Evolutionary conservation across 73 alveolate species (phyloP).

Genomic region (Paraurostyla sp.): DNA sequence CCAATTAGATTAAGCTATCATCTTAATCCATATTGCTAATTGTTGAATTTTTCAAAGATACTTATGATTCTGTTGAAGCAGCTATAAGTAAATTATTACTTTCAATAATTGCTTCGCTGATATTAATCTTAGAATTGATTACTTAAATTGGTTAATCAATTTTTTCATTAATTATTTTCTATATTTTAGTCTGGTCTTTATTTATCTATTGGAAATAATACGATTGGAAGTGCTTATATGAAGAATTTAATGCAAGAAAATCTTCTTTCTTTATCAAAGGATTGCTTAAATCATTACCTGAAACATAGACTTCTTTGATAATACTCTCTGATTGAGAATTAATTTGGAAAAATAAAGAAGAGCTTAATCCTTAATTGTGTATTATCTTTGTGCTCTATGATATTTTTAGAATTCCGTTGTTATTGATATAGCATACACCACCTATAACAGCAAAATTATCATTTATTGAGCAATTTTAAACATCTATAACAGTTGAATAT

Average conservation of each 20-base stretch:
- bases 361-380: slow-evolving; percentile 29
- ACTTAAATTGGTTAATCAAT: slow-evolving; percentile 16
- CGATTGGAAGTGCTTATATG: not conserved
- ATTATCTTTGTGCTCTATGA: not conserved
- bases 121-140: slow-evolving; percentile 25
- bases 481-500: slow-evolving; percentile 12
- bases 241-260: not conserved
- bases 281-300: slow-evolving; percentile 29
- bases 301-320: not conserved
- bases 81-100: not conserved
- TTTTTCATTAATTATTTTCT: slow-evolving; percentile 28
- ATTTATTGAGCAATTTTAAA: not conserved
- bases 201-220: not conserved
- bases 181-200: not conserved
- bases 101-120: not conserved
- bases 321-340: not conserved
- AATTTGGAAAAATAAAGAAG: slow-evolving; percentile 26
- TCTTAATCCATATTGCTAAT: not conserved
- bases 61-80: slow-evolving; percentile 26
- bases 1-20: not conserved
- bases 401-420: slow-evolving; percentile 49
- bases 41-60: not conserved
- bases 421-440: slow-evolving; percentile 61
- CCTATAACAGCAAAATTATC: slow-evolving; percentile 58
- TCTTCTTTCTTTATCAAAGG: slow-evolving; percentile 15